Base-by-base conservation (phyloP, 1,284 basidiomycete species). In the Puccinia coronata region DNA sequence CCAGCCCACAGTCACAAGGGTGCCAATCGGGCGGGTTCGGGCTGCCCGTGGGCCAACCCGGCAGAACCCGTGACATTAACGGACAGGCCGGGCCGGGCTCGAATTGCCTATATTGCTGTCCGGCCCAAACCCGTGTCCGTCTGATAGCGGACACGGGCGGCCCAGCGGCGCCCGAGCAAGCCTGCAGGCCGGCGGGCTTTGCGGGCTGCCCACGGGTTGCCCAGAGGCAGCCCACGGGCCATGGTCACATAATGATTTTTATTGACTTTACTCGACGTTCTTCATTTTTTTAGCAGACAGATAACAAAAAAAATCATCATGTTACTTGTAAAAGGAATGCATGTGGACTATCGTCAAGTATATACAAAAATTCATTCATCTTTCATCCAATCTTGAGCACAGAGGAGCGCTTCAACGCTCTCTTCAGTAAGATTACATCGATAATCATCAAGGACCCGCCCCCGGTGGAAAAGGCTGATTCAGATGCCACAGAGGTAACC, bases 61-160 rank as follows among this genome's bases (percentile, higher is more conserved):
- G 20, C 18, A 20, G 4, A 41, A n/a, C 61, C 61, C 61, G 36
- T 8, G 4, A 20, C n/a, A 12, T 65, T 41, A 41, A 1, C n/a
- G 36, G 61, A 65, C 61, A 65, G 61, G 61, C 36, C 61, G 36
- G 61, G 61, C 39, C 36, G 61, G 61, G 61, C 31, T 3, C 18
- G 41, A 41, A 1, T 20, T 20, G 6, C 18, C n/a, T 1, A 39
- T 41, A 34, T 41, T 41, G 36, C 36, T 39, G 36, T 39, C 61
- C 61, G 20, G 61, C 61, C 61, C 61, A 41, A 65, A 65, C 61
- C 36, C 61, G 36, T 65, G 59, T 36, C 65, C 39, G 39, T 11
- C 11, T 43, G 43, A 23, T 23, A n/a, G 11, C 25, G 39, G 39
- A 69, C 65, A 69, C 65, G 23, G 65, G 65, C 39, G 41, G 36